phyloP scores from a whole-genome alignment of 2,329 filamentous ascomycete genomes.

The Fusarium pseudograminearum region DNA sequence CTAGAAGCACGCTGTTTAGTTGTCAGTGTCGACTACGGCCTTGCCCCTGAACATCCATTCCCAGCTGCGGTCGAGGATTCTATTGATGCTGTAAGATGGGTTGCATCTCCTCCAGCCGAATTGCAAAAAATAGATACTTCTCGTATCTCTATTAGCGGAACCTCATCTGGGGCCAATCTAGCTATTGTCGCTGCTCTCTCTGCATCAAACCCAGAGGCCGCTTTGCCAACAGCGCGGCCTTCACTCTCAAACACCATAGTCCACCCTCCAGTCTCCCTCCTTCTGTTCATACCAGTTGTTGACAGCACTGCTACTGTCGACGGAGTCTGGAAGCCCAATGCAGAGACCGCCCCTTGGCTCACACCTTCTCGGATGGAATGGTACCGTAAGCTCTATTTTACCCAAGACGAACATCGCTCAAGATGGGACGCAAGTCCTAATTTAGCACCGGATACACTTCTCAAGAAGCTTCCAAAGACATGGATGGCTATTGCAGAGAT shows the following conservation, averaged over 20 bases:
- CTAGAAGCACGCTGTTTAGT: slow-evolving; percentile 47
- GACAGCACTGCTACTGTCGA: slow-evolving; percentile 51
- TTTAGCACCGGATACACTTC: slow-evolving; percentile 41
- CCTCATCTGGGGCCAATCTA: slow-evolving; percentile 49
- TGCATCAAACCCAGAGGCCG: slow-evolving; percentile 21
- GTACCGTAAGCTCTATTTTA: slow-evolving; percentile 54
- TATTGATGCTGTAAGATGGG: slow-evolving; percentile 51
- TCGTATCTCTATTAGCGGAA: slow-evolving; percentile 49
- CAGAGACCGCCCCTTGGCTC: slow-evolving; percentile 51
- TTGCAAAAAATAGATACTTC: slow-evolving; percentile 43
- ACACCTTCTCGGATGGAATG: slow-evolving; percentile 52
- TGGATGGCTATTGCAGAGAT: slow-evolving; percentile 51
- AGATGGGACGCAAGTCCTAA: slow-evolving; percentile 52
- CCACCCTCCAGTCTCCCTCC: slow-evolving; percentile 24
- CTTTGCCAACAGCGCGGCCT: slow-evolving; percentile 36
- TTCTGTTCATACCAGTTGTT: slow-evolving; percentile 51
- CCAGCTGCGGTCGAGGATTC: slow-evolving; percentile 53
- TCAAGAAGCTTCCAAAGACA: slow-evolving; percentile 47
- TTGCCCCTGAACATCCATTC: slow-evolving; percentile 53
- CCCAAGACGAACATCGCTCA: slow-evolving; percentile 38
- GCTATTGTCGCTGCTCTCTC: slow-evolving; percentile 43
- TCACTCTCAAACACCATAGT: slow-evolving; percentile 21
- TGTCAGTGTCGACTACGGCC: slow-evolving; percentile 52
- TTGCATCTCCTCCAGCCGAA: slow-evolving; percentile 35
- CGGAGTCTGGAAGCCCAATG: slow-evolving; percentile 43